These are phyloP conservation scores for Lotus japonicus DNA, from an alignment of 306 rosid species.

Conservation along the genomic window DNA sequence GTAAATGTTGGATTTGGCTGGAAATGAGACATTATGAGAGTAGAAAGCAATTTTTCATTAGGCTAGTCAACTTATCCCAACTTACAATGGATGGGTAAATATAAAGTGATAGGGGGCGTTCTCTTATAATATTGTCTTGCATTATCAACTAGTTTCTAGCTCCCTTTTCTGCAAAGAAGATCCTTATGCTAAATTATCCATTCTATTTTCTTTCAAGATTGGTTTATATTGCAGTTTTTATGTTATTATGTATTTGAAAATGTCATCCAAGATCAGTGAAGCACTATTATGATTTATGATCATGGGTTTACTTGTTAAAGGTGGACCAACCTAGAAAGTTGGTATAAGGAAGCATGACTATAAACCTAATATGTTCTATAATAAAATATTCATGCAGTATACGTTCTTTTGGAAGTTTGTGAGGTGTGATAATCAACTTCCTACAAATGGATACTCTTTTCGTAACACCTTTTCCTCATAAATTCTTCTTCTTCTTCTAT, in stretches of 20 bases:
- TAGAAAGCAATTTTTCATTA: not conserved
- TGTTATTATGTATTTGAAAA: constrained; percentile 1
- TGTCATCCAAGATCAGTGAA: not conserved
- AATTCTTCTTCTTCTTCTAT: constrained; percentile 10
- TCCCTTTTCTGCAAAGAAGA: not conserved
- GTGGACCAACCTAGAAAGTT: not conserved
- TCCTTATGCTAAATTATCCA: not conserved
- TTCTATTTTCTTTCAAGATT: too few relatives aligned
- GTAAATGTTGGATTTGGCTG: not conserved
- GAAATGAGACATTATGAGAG: not conserved
- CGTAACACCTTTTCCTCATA: not conserved
- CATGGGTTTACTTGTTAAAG: not conserved
- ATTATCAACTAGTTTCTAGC: not conserved
- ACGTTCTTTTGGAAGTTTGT: not conserved
- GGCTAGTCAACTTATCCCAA: not conserved
- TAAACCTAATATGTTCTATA: not conserved
- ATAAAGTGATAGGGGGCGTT: not conserved
- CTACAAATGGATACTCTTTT: not conserved
- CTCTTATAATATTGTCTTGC: not conserved
- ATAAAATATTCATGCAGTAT: not conserved
- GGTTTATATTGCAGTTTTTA: not conserved
- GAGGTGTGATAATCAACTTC: not conserved
- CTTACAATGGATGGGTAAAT: constrained; percentile 5
- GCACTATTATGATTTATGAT: not conserved
- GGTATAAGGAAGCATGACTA: constrained; percentile 9